A percentile compares a stretch with the other conserved stretches of the same genome.
These are phyloP conservation scores for Rhododendron griersonianum DNA, from an alignment of 148 eudicot species.

Conservation along the genomic window DNA sequence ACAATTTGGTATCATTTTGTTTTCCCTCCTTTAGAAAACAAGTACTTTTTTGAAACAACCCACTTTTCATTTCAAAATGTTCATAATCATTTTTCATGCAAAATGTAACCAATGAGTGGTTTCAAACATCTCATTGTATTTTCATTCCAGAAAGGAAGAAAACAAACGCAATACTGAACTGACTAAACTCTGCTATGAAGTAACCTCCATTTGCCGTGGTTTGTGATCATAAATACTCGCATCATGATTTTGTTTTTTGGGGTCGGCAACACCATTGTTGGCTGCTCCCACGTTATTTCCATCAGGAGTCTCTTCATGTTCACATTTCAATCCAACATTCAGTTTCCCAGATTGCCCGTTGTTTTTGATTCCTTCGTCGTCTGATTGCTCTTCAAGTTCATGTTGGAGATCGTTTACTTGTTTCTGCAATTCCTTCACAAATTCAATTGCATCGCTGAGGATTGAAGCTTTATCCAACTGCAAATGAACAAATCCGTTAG, in stretches of 20 bases:
- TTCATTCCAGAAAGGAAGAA: neutral
- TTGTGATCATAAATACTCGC: constrained; percentile 36
- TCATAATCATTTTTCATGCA: neutral
- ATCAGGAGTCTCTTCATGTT: constrained; percentile 31
- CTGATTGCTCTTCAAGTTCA: constrained; percentile 71
- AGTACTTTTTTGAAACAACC: neutral
- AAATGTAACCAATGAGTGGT: neutral
- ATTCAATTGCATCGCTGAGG: constrained; percentile 87
- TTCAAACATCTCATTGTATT: neutral
- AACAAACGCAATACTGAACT: neutral
- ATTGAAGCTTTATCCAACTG: constrained; percentile 92
- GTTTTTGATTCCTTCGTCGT: constrained; percentile 35
- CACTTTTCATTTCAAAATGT: neutral
- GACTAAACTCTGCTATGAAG: neutral
- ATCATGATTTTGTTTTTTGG: constrained; percentile 32
- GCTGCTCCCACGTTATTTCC: constrained; percentile 33
- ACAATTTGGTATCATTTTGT: neutral
- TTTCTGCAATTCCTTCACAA: constrained; percentile 69
- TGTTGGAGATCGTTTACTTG: constrained; percentile 63
- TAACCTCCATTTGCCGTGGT: constrained; percentile 89
- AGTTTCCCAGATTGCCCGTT: constrained; percentile 14
- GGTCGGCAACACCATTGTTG: constrained; percentile 16
- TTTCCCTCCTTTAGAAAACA: neutral
- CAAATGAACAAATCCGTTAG: neutral
- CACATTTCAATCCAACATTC: constrained; percentile 23